phyloP scores from a whole-genome alignment of 768 basidiomycete genomes.

The Exidia glandulosa region DNA sequence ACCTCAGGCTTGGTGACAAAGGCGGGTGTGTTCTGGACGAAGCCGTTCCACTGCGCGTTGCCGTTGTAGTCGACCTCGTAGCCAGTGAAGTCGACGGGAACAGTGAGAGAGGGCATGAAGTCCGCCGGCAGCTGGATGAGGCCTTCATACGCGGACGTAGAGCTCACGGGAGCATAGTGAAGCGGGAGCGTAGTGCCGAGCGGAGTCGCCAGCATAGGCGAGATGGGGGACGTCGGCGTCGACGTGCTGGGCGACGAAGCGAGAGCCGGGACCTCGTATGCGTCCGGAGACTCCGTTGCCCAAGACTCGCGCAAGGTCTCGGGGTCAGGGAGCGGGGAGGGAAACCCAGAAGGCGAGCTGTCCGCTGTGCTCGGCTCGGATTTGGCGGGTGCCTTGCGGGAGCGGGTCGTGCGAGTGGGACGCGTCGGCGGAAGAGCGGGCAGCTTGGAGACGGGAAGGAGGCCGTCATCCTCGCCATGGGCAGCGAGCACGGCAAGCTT shows the following conservation, averaged over 20 bases:
- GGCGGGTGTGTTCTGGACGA: too few relatives aligned
- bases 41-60: background rate
- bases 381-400: background rate
- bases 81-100: background rate
- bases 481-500: background rate
- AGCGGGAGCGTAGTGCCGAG: background rate
- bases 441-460: background rate
- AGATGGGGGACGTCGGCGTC: too few relatives aligned
- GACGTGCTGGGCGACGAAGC: background rate
- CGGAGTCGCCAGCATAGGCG: background rate
- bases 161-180: background rate
- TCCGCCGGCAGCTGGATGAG: background rate
- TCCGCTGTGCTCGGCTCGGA: background rate
- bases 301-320: background rate
- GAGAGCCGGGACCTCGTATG: background rate
- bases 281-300: background rate
- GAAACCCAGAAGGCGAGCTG: background rate
- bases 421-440: background rate
- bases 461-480: background rate
- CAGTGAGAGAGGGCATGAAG: background rate
- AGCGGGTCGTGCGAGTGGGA: background rate
- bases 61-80: background rate
- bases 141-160: background rate
- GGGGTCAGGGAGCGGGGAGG: background rate
- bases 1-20: too few relatives aligned